Percentiles rank a stretch among this genome's conserved stretches.
These are phyloP conservation scores for Diaporthe vaccinii DNA, from an alignment of 2,329 filamentous ascomycete genomes.

Conservation along the genomic window DNA sequence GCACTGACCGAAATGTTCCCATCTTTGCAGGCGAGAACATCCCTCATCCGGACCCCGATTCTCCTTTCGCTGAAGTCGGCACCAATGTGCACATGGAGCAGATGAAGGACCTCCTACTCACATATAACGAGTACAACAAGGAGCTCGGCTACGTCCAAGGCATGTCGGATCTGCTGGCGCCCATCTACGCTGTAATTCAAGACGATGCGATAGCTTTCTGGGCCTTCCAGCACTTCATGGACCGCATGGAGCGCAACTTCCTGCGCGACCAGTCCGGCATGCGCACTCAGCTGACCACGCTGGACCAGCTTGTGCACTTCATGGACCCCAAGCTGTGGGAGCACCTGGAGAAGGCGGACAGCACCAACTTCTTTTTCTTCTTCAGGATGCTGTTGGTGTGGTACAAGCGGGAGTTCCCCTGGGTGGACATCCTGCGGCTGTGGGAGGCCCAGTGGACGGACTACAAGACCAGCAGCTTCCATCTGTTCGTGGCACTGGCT, in stretches of 20 bases:
- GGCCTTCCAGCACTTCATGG: constrained; percentile 97
- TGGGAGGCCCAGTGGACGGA: constrained; percentile 98
- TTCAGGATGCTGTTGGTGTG: constrained; percentile 99
- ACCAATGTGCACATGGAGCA: constrained; percentile 99
- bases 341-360: constrained; percentile 90
- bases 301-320: constrained; percentile 95
- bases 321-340: constrained; percentile 96
- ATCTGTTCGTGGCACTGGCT: constrained; percentile 92
- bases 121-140: constrained; percentile 98
- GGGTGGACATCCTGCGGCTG: constrained; percentile 85
- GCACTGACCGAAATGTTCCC: constrained; percentile 94
- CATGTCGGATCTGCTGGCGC: constrained; percentile 96
- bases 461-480: constrained; percentile 88
- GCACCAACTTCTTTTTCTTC: constrained; percentile 99
- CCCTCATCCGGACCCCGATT: constrained; percentile 95
- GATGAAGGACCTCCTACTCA: constrained; percentile 98
- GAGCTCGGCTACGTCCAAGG: constrained; percentile 97
- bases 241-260: constrained; percentile 98
- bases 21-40: constrained; percentile 97
- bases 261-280: constrained; percentile 96
- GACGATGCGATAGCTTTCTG: constrained; percentile 98
- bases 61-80: constrained; percentile 90
- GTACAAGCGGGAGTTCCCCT: constrained; percentile 98
- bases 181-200: constrained; percentile 96
- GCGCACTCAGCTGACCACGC: constrained; percentile 88